Evolutionary conservation across 208 protist genomes (phyloP), one percentile per base, ranked within the genome.

Genomic region (Trypanosoma cruzi): DNA sequence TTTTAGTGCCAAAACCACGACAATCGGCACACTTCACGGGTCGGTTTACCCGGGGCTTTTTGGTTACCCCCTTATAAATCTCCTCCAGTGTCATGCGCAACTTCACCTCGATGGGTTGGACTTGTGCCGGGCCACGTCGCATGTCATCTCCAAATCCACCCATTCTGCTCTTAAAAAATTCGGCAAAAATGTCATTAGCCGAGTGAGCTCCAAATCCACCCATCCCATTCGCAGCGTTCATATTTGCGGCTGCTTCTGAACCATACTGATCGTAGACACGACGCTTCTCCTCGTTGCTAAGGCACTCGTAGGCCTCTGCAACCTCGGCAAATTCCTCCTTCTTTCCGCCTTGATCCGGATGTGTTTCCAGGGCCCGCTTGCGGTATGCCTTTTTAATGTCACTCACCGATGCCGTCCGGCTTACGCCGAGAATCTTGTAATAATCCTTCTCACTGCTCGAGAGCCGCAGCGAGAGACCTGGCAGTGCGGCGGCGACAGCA

Each of bases 261-360:
- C 92, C 92, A 73, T 97, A 97, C 73, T 99, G 89, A 73, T 99
- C 99, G 73, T 99, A 99, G 14, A 99, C 65, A 42, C 91, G 75
- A 54, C 91, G 82, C 80, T 99, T 99, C 55, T 99, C 82, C 13
- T 85, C 59, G 68, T 99, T 98, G 60, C 79, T 94, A 24, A 99
- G 88, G 16, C 99, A 92, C 68, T 99, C 98, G 75, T 99, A 99
- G 6, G 99, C 99, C 77, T 97, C 88, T 24, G 88, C 86, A 16
- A 96, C 78, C 71, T 95, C 85, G 0, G 88, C 82, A 67, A 97
- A 97, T 69, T 96, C 93, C 70, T 97, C 93, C 79, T 94, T 95
- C 64, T 94, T 95, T 31, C 93, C 93, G 34, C 93, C 93, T 68
- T 96, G 90, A 62, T 97, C 93, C 8, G 93, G 93, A 64, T 97